Conservation (phyloP, 139 green algal genomes). For the Chlamydomonas incerta region DNA sequence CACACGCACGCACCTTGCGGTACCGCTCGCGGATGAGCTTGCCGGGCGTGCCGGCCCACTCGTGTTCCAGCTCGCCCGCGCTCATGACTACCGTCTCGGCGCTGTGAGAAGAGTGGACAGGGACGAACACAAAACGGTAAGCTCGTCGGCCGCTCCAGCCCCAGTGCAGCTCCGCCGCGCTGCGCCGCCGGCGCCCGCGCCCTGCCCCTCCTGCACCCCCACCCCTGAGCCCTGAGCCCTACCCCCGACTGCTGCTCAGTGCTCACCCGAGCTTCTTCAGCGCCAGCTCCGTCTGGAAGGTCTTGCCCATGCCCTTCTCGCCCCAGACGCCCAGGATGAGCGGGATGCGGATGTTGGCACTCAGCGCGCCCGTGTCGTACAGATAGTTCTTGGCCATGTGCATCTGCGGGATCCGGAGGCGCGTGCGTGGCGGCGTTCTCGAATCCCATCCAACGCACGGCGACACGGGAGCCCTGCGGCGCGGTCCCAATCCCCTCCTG, state of each 20-base stretch:
- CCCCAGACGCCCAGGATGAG: slow-evolving; percentile 84
- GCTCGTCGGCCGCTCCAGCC: no score
- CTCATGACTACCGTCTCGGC: slow-evolving; percentile 89
- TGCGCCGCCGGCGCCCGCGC: no score
- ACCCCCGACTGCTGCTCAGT: background rate
- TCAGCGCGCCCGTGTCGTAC: slow-evolving; percentile 66
- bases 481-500: no score
- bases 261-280: slow-evolving; percentile 91
- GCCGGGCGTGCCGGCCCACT: slow-evolving; percentile 72
- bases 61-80: slow-evolving; percentile 86
- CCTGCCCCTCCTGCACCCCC: background rate
- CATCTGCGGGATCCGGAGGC: no score
- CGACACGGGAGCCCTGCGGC: no score
- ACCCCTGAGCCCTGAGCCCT: background rate
- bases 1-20: slow-evolving; percentile 44
- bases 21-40: slow-evolving; percentile 89
- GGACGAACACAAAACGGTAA: no score
- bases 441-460: no score
- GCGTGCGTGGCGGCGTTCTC: no score
- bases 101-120: slow-evolving; percentile 27
- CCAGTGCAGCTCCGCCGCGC: no score
- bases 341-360: slow-evolving; percentile 57
- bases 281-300: slow-evolving; percentile 90
- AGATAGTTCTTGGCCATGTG: slow-evolving; percentile 94
- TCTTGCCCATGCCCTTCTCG: slow-evolving; percentile 81